Conservation (phyloP, 2,329 filamentous ascomycete species). For the Aspergillus transmontanensis region DNA sequence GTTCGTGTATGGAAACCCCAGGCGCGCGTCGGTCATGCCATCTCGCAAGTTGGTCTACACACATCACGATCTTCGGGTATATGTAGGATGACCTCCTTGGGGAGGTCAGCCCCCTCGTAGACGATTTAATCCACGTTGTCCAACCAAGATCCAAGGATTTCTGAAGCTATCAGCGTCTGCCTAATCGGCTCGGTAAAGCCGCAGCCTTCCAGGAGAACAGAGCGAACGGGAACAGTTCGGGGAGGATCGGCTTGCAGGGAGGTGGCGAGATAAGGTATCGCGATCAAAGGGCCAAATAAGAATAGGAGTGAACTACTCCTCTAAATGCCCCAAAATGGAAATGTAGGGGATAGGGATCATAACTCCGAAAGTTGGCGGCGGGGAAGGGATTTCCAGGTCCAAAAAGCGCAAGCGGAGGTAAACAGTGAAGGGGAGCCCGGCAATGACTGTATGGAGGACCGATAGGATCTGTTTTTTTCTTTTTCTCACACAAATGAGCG, state of each 20-base stretch:
- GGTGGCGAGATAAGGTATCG: background rate
- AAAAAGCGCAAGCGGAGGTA: constrained; percentile 13
- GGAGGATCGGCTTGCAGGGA: background rate
- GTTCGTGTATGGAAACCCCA: constrained; percentile 9
- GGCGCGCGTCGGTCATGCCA: constrained; percentile 20
- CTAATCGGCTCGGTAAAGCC: constrained; percentile 1
- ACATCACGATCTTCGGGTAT: constrained; percentile 35
- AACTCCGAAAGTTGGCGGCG: constrained; percentile 20
- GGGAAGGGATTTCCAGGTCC: constrained; percentile 14
- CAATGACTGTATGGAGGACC: background rate
- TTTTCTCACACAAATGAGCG: background rate
- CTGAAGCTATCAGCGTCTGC: background rate
- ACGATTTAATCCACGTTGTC: constrained; percentile 41
- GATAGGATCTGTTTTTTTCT: background rate
- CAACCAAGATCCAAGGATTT: constrained; percentile 18
- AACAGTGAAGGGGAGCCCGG: constrained; percentile 16
- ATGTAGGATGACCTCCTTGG: constrained; percentile 42
- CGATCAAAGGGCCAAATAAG: constrained; percentile 5
- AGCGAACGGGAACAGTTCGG: background rate
- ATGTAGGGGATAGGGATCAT: constrained; percentile 27
- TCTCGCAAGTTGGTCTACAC: constrained; percentile 28
- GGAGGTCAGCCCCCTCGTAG: constrained; percentile 44
- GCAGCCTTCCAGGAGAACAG: background rate
- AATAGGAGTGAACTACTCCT: constrained; percentile 19
- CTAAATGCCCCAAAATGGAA: constrained; percentile 16